Conservation (phyloP, 2,329 filamentous ascomycete genomes). For the Aspergillus tanneri region DNA sequence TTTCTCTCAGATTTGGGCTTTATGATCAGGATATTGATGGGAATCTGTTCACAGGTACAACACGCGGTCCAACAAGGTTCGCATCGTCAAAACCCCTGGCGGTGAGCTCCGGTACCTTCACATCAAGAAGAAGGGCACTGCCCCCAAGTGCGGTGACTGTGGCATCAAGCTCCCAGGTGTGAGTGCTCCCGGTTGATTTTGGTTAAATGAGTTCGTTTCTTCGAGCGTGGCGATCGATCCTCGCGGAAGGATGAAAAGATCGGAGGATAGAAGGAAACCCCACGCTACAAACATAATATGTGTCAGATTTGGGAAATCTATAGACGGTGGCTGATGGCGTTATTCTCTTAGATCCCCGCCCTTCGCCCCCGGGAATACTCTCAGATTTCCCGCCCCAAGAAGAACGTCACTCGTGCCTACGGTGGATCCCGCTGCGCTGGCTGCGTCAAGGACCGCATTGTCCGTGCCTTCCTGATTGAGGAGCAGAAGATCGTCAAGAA, state of each 20-base stretch:
- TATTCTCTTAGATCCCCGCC: constrained; percentile 70
- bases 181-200: constrained; percentile 55
- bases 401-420: constrained; percentile 98
- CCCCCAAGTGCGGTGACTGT: constrained; percentile 99
- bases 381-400: constrained; percentile 96
- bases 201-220: constrained; percentile 17
- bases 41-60: constrained; percentile 71
- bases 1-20: not conserved
- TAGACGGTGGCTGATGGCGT: constrained; percentile 11
- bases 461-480: constrained; percentile 98
- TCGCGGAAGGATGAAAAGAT: constrained; percentile 13
- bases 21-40: constrained; percentile 32
- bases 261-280: not conserved
- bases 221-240: constrained; percentile 4
- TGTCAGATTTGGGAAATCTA: not conserved
- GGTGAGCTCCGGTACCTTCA: constrained; percentile 94
- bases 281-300: not conserved
- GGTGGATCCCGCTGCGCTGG: constrained; percentile 97
- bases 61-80: constrained; percentile 95
- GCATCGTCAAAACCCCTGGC: constrained; percentile 93
- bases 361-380: constrained; percentile 98
- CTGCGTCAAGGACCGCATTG: constrained; percentile 97
- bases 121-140: constrained; percentile 99
- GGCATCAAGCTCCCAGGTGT: constrained; percentile 96
- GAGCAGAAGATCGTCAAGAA: constrained; percentile 99